Percentiles rank a stretch among this genome's conserved stretches.
These are phyloP conservation scores for Tetradesmus lagerheimii DNA, from an alignment of 139 green algal genomes.

Conservation along the genomic window DNA sequence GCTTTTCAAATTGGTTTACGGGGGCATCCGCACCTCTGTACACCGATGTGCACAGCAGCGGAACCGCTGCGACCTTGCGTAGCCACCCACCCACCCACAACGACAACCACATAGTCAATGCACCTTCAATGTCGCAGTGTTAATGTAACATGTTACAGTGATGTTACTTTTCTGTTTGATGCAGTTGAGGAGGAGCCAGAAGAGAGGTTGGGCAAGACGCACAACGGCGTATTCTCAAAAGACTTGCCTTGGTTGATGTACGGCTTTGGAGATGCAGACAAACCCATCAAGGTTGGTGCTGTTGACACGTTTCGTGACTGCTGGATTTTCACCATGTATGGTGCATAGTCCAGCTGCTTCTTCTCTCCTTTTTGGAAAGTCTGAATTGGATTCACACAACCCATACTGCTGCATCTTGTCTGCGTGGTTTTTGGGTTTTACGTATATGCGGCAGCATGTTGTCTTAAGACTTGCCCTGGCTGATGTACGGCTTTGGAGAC, in stretches of 20 bases:
- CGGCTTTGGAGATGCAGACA: constrained; percentile 43
- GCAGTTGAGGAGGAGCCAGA: constrained; percentile 44
- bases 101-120: too few species aligned
- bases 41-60: too few species aligned
- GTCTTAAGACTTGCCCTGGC: constrained; percentile 25
- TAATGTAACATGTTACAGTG: neutral
- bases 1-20: too few species aligned
- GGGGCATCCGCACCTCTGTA: too few species aligned
- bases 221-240: constrained; percentile 26
- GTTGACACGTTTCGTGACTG: too few species aligned
- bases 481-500: constrained; percentile 46
- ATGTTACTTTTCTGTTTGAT: neutral
- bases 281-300: constrained; percentile 22
- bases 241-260: constrained; percentile 46
- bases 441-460: neutral
- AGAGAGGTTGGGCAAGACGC: constrained; percentile 34
- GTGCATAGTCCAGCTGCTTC: too few species aligned
- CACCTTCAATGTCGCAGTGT: too few species aligned
- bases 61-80: too few species aligned
- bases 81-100: too few species aligned
- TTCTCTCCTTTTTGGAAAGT: too few species aligned
- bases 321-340: too few species aligned
- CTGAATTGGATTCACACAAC: too few species aligned
- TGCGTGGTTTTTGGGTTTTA: neutral
- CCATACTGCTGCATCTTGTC: neutral